Base-by-base conservation (phyloP, 208 protist species). In the Borovskyia barvae region DNA sequence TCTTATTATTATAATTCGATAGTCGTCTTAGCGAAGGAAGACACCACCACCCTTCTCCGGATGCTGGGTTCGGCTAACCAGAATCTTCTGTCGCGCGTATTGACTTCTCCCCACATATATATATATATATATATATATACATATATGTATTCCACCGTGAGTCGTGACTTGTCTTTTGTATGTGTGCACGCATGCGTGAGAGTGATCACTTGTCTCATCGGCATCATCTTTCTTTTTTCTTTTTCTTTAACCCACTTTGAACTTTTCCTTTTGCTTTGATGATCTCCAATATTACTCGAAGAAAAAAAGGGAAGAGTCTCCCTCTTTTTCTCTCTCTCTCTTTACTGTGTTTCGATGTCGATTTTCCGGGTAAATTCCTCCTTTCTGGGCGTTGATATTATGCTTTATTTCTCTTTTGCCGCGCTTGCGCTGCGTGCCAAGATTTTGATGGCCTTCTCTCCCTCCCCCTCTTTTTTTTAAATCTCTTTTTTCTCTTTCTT, bases 71-170 rank as follows among this genome's bases (percentile, higher is more conserved):
- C n/a, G n/a, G n/a, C n/a, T n/a, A n/a, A n/a, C n/a, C n/a, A n/a
- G n/a, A n/a, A n/a, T n/a, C n/a, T n/a, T n/a, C n/a, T n/a, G n/a
- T n/a, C n/a, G n/a, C n/a, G n/a, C n/a, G n/a, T n/a, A n/a, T n/a
- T n/a, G n/a, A n/a, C n/a, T n/a, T n/a, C n/a, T n/a, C n/a, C n/a
- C n/a, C 47, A 36, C 47, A 47, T 54, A 36, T 30, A 25, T 56
- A 58, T 41, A 43, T 63, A 15, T 53, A 46, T 60, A 7, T 50
- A 22, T 49, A 36, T 43, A 22, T 61, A 17, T 51, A 41, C 20
- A n/a, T 61, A 30, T 61, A 40, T 52, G 40, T 61, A 26, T 37
- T 41, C 26, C n/a, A n/a, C n/a, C n/a, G n/a, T n/a, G n/a, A n/a
- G n/a, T 14, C 45, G 51, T 22, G 5, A 45, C 12, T 57, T 14